These are phyloP conservation scores for Aspergillus sp. DNA, from an alignment of 2,329 filamentous ascomycete genomes.

Conservation along the genomic window DNA sequence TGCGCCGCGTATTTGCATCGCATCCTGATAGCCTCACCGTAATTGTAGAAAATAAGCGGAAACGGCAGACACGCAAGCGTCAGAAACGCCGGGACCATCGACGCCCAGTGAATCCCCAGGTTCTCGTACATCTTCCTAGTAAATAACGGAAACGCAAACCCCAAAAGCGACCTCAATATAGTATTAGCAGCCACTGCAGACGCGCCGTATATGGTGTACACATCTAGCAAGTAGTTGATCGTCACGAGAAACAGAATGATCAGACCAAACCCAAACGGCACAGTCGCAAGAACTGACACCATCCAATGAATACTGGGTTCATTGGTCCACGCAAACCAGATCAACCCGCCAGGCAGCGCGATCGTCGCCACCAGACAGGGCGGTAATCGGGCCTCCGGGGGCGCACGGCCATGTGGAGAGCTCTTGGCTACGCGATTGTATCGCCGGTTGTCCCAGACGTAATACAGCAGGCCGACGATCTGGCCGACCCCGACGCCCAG, in stretches of 20 bases:
- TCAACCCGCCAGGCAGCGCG: slow-evolving; percentile 14
- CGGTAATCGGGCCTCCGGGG: slow-evolving; percentile 11
- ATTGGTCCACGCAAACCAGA: slow-evolving; percentile 20
- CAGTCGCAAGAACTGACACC: slow-evolving; percentile 8
- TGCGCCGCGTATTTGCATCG: neutral
- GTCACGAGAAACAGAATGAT: slow-evolving; percentile 14
- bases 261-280: slow-evolving; percentile 15
- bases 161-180: slow-evolving; percentile 32
- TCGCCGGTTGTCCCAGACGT: slow-evolving; percentile 26
- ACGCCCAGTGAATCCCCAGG: slow-evolving; percentile 43
- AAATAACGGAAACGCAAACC: slow-evolving; percentile 41
- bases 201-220: slow-evolving; percentile 14
- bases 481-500: slow-evolving; percentile 41
- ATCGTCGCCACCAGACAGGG: slow-evolving; percentile 15
- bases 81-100: slow-evolving; percentile 21
- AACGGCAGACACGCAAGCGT: slow-evolving; percentile 28
- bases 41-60: slow-evolving; percentile 24
- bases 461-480: slow-evolving; percentile 33
- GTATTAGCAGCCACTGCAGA: slow-evolving; percentile 13
- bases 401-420: slow-evolving; percentile 5
- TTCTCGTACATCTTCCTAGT: slow-evolving; percentile 34
- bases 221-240: slow-evolving; percentile 16
- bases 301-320: slow-evolving; percentile 13
- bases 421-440: neutral
- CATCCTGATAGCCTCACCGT: neutral